phyloP scores from a whole-genome alignment of 208 protist genomes.

The Crithidia sp. region DNA sequence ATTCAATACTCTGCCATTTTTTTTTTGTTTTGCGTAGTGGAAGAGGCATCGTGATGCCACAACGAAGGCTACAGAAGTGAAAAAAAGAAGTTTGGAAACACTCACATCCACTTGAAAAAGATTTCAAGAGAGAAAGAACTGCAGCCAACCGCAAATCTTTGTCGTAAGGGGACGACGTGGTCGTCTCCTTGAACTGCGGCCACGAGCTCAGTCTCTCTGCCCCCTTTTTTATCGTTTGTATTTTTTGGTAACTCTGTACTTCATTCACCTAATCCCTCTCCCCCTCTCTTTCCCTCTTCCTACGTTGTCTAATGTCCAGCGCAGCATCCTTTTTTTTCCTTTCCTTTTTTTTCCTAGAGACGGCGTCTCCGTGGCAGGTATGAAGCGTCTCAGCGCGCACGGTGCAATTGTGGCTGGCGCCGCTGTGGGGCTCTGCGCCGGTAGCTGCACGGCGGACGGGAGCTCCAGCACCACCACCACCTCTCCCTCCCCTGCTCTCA shows the following conservation, averaged over 20 bases:
- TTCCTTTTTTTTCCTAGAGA: constrained; percentile 5
- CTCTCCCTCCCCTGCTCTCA: constrained; percentile 3
- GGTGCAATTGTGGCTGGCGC: constrained; percentile 6
- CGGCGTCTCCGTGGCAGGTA: not conserved
- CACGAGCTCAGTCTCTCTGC: too few species aligned
- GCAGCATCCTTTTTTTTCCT: not conserved
- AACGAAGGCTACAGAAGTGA: not conserved
- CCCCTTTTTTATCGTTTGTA: not conserved
- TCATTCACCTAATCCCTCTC: too few species aligned
- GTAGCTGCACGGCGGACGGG: not conserved
- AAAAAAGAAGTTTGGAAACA: not conserved
- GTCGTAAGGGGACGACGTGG: too few species aligned
- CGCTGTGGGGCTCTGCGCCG: not conserved
- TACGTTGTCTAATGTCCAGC: too few species aligned
- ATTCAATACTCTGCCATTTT: too few species aligned
- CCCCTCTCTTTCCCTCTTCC: too few species aligned
- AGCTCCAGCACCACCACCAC: not conserved
- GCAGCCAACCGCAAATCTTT: not conserved
- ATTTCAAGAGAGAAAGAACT: not conserved
- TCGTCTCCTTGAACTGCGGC: too few species aligned
- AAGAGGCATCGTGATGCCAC: too few species aligned
- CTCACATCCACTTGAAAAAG: not conserved
- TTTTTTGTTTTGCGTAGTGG: too few species aligned
- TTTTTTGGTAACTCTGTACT: not conserved
- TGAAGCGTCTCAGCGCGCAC: constrained; percentile 22